Base-by-base conservation (phyloP, 306 rosid species). In the Corylus americana region DNA sequence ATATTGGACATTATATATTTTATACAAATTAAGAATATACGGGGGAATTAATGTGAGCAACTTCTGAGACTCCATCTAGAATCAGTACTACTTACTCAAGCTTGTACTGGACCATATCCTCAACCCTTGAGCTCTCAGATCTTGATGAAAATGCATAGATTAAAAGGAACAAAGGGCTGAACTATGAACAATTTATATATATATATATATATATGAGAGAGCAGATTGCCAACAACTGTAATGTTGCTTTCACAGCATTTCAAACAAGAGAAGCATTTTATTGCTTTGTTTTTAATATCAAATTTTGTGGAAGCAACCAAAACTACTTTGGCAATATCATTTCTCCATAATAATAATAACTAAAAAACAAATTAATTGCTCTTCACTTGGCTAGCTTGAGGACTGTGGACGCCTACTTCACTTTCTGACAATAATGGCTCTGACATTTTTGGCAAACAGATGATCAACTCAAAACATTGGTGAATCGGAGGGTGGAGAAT, bases 401-500 rank as follows among this genome's bases (percentile, higher is more conserved):
- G 69, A 55, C 54, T 48, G 82, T 74, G 18, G 72, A 35, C 75
- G 48, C 69, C 49, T 53, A 27, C 68, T 31, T 73, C 72, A 55
- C 51, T 51, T 50, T 35, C 44, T 16, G 76, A 18, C 45, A 42
- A 31, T 20, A 11, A 53, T 25, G n/a, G 18, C 37, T 76, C 25
- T 37, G 66, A 59, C 66, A 20, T 59, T 22, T 59, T 59, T 3
- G 16, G 13, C 0, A 4, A 73, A 42, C 45, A 5, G 8, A 16
- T 31, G 35, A 31, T 31, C 35, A 31, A 31, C 12, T 84, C 75
- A 96, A 82, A 96, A 93, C 86, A 91, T 83, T 62, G 98, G 92
- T 8, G 98, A 89, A 80, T 86, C 83, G 55, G 99, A 83, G 2
- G 99, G 98, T 0, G 99, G 88, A 57, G 98, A 90, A 82, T 93